These are phyloP conservation scores for Psidium guajava DNA, from an alignment of 345 rosid species.

Conservation along the genomic window DNA sequence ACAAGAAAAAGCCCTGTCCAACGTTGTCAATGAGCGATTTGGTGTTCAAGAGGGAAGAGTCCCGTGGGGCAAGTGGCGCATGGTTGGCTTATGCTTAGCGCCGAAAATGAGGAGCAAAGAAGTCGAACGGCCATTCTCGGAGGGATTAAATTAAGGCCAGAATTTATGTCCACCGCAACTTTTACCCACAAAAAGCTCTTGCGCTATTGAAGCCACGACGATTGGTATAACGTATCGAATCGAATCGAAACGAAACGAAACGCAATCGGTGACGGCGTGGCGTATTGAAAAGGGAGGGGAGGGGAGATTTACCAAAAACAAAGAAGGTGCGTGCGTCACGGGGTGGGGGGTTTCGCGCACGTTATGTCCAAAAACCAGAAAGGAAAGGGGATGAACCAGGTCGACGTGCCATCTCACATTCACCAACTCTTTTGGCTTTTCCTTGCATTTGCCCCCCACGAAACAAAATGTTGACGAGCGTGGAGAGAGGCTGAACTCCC, in stretches of 20 bases:
- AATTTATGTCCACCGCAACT: neutral
- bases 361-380: neutral
- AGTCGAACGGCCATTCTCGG: neutral
- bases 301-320: neutral
- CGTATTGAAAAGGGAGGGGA: neutral
- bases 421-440: neutral
- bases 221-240: neutral
- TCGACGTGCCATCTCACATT: neutral
- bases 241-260: too few relatives aligned
- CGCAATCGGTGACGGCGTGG: neutral
- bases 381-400: neutral
- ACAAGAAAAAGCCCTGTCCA: neutral
- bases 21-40: too few relatives aligned
- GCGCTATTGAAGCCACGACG: neutral
- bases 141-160: neutral
- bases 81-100: neutral
- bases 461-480: neutral
- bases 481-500: neutral
- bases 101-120: neutral
- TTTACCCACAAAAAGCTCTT: neutral
- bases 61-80: neutral
- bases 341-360: neutral
- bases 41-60: neutral
- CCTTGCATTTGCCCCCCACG: neutral
- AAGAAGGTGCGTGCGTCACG: neutral